phyloP scores from a whole-genome alignment of 768 basidiomycete genomes.

The Zangia roseola region DNA sequence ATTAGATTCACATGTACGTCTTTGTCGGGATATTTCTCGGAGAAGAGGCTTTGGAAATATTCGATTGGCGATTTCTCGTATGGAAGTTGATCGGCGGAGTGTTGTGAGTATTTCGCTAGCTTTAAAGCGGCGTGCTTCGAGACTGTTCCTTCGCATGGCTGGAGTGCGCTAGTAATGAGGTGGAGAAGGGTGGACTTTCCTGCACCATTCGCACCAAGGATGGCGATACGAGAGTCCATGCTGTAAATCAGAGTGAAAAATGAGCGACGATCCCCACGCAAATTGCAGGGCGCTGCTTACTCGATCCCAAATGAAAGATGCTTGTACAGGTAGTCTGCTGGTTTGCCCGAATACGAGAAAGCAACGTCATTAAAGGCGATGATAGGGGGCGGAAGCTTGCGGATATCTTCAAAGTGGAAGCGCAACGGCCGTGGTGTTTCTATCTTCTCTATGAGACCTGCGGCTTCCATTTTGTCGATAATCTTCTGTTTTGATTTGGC shows the following conservation, averaged over 20 bases:
- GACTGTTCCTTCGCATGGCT: slow-evolving; percentile 81
- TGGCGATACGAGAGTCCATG: slow-evolving; percentile 94
- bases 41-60: slow-evolving; percentile 84
- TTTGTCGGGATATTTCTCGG: slow-evolving; percentile 88
- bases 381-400: slow-evolving; percentile 93
- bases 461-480: slow-evolving; percentile 99
- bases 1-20: slow-evolving; percentile 57
- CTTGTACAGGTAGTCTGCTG: slow-evolving; percentile 84
- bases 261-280: slow-evolving; percentile 6
- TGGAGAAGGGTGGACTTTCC: slow-evolving; percentile 92
- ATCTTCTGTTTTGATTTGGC: slow-evolving; percentile 99
- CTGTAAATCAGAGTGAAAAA: slow-evolving; percentile 35
- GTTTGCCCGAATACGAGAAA: slow-evolving; percentile 92
- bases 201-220: slow-evolving; percentile 94
- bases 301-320: slow-evolving; percentile 97
- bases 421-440: slow-evolving; percentile 69
- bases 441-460: slow-evolving; percentile 91
- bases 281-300: slow-evolving; percentile 43
- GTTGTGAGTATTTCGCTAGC: slow-evolving; percentile 98
- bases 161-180: slow-evolving; percentile 80
- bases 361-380: slow-evolving; percentile 95
- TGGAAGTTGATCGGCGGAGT: slow-evolving; percentile 97
- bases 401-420: slow-evolving; percentile 96
- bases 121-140: slow-evolving; percentile 89
- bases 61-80: slow-evolving; percentile 90